phyloP scores from a whole-genome alignment of 805 yeast species.

The Priceomyces castillae region DNA sequence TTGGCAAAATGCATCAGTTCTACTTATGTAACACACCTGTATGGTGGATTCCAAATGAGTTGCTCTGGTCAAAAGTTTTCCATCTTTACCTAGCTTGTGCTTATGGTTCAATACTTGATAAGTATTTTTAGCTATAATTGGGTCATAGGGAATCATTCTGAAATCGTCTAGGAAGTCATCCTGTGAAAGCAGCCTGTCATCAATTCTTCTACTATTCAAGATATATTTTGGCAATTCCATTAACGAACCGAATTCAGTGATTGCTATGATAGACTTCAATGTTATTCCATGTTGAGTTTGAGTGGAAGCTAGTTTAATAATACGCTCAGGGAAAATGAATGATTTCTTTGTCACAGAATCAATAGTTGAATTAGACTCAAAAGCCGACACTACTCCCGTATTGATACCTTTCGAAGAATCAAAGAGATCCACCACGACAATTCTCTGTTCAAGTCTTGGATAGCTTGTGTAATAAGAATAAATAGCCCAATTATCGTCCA shows the following conservation, averaged over 20 bases:
- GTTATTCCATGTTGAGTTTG: conserved; percentile 32
- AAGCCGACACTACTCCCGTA: conserved; percentile 26
- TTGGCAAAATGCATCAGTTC: conserved; percentile 70
- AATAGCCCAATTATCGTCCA: conserved; percentile 83
- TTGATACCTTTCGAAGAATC: conserved; percentile 41
- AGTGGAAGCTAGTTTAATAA: conserved; percentile 49
- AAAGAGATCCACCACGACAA: conserved; percentile 75
- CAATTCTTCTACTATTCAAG: conserved; percentile 68
- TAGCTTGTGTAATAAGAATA: conserved; percentile 56
- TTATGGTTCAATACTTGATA: conserved; percentile 36
- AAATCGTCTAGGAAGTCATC: conserved; percentile 56
- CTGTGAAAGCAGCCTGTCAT: conserved; percentile 47
- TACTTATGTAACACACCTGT: conserved; percentile 60
- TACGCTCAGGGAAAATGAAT: conserved; percentile 59
- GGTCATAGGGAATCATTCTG: conserved; percentile 61
- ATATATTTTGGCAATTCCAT: conserved; percentile 67
- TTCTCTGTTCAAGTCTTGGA: conserved; percentile 50
- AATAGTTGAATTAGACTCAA: conserved; percentile 40
- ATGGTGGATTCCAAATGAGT: conserved; percentile 83
- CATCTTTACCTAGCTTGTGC: conserved; percentile 23
- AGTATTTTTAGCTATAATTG: conserved; percentile 49
- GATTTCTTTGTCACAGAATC: conserved; percentile 49
- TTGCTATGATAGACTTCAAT: conserved; percentile 55
- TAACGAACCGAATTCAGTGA: conserved; percentile 60
- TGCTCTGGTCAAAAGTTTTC: conserved; percentile 28